Evolutionary conservation across 257 asterid genomes (phyloP).

Genomic region (Nicotiana benthamiana): DNA sequence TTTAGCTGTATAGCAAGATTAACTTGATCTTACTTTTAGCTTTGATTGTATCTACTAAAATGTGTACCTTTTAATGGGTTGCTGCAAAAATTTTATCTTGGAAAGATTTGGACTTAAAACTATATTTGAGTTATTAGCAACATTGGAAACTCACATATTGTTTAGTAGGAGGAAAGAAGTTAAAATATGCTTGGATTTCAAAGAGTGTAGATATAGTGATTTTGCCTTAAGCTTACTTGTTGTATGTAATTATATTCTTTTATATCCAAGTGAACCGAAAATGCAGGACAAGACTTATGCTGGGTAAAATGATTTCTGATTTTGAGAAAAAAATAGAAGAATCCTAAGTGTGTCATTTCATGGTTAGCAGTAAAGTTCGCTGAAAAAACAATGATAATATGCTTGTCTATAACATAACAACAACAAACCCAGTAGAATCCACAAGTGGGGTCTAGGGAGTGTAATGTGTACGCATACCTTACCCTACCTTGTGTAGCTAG

Average conservation of each 20-base stretch:
- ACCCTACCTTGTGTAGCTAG: too few species aligned
- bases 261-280: background rate
- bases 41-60: background rate
- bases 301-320: background rate
- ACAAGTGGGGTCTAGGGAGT: too few species aligned
- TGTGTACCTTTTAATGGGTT: background rate
- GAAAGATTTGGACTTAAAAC: background rate
- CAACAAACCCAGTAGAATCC: too few species aligned
- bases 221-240: background rate
- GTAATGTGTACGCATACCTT: too few species aligned
- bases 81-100: background rate
- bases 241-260: background rate
- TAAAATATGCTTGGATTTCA: background rate
- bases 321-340: background rate
- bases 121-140: background rate
- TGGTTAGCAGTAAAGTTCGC: background rate
- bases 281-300: background rate
- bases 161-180: background rate
- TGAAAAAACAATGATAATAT: background rate
- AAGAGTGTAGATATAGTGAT: background rate
- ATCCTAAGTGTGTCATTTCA: background rate
- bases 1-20: background rate
- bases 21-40: background rate
- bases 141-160: background rate
- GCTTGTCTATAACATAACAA: background rate